Percentiles rank a stretch among this genome's conserved stretches.
Conservation (phyloP, 1,284 basidiomycete species). For the Malassezia yamatoensis region DNA sequence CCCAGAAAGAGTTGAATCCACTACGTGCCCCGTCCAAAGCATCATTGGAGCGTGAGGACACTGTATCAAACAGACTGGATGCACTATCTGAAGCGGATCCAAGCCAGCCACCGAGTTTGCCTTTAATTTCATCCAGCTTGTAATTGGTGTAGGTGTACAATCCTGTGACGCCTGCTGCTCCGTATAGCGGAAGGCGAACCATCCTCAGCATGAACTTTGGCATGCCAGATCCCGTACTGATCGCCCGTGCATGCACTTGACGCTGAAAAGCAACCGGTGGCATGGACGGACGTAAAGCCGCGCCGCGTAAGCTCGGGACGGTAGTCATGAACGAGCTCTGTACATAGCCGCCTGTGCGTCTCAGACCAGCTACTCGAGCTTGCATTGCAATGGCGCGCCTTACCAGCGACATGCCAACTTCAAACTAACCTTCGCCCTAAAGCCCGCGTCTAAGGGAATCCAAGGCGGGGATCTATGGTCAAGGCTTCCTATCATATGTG, state of each 20-base stretch:
- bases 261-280: constrained; percentile 13
- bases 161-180: constrained; percentile 35
- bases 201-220: constrained; percentile 35
- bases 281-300: neutral
- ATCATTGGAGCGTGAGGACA: constrained; percentile 14
- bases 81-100: constrained; percentile 25
- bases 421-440: neutral
- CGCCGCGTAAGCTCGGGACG: neutral
- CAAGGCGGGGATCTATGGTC: constrained; percentile 3
- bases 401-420: constrained; percentile 1
- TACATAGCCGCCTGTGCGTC: neutral
- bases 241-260: constrained; percentile 36
- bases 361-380: neutral
- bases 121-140: constrained; percentile 31
- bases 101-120: constrained; percentile 12
- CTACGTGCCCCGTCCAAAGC: neutral
- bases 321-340: neutral
- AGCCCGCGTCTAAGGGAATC: neutral
- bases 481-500: neutral
- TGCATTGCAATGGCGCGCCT: neutral
- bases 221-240: constrained; percentile 38
- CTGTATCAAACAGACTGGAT: constrained; percentile 21
- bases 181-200: constrained; percentile 35
- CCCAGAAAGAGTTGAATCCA: constrained; percentile 18
- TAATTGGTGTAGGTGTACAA: constrained; percentile 42